phyloP scores from a whole-genome alignment of 768 basidiomycete species.

The Cyclocybe cylindracea region DNA sequence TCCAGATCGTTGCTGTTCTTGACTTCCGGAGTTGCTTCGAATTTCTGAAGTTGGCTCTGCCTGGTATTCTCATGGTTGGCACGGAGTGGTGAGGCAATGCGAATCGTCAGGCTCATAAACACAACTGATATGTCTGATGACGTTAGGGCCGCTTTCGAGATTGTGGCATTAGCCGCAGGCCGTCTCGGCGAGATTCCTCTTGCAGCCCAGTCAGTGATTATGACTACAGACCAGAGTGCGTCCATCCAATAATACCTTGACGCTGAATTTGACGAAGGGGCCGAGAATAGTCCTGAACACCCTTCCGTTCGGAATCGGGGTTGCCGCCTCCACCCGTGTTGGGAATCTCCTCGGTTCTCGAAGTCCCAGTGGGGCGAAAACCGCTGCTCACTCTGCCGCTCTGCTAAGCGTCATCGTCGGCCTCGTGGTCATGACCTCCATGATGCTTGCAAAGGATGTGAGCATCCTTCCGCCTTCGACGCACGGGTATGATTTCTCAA shows the following conservation, averaged over 20 bases:
- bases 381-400: slow-evolving; percentile 63
- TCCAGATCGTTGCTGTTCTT: slow-evolving; percentile 45
- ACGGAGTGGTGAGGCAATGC: slow-evolving; percentile 65
- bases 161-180: slow-evolving; percentile 78
- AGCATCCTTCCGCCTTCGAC: slow-evolving; percentile 13
- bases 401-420: slow-evolving; percentile 64
- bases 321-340: slow-evolving; percentile 76
- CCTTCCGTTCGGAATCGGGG: slow-evolving; percentile 75
- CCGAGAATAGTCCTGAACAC: slow-evolving; percentile 58
- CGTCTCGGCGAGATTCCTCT: slow-evolving; percentile 65
- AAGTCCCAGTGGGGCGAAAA: slow-evolving; percentile 51
- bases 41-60: slow-evolving; percentile 69
- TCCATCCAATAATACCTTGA: neutral
- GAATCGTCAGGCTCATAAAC: no score
- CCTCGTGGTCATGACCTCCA: slow-evolving; percentile 53
- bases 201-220: slow-evolving; percentile 77
- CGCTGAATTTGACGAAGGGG: neutral
- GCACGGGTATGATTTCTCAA: neutral
- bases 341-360: slow-evolving; percentile 72
- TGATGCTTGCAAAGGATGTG: slow-evolving; percentile 61
- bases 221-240: slow-evolving; percentile 78
- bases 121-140: neutral
- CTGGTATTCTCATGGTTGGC: slow-evolving; percentile 78
- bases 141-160: slow-evolving; percentile 76
- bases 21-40: slow-evolving; percentile 48